Percentiles rank a stretch among this genome's conserved stretches.
phyloP scores from a whole-genome alignment of 495 filamentous ascomycete genomes.

The Penicillium longicatenatum region DNA sequence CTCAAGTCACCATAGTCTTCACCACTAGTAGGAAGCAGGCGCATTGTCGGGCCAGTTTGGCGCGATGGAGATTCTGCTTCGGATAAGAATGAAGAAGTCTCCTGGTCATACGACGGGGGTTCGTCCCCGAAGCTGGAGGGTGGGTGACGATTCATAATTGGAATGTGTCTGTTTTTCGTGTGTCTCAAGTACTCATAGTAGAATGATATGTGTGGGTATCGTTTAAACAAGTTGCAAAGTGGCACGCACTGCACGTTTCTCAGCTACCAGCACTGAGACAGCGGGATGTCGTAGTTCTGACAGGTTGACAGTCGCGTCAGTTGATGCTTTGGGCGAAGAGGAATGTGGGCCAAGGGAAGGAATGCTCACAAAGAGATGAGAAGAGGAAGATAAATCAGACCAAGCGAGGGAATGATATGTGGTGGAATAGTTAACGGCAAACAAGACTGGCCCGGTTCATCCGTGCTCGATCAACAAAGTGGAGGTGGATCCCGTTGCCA shows the following conservation, averaged over 20 bases:
- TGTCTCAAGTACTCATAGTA: slow-evolving; percentile 35
- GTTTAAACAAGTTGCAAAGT: neutral
- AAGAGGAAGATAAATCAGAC: slow-evolving; percentile 6
- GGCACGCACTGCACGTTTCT: neutral
- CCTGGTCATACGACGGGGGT: slow-evolving; percentile 44
- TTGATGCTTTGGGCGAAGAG: slow-evolving; percentile 4
- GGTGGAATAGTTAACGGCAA: neutral
- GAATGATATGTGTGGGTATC: neutral
- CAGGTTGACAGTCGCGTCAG: slow-evolving; percentile 13
- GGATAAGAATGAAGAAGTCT: slow-evolving; percentile 33
- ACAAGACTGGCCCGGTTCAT: slow-evolving; percentile 15
- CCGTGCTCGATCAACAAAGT: slow-evolving; percentile 28
- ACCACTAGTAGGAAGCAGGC: slow-evolving; percentile 58
- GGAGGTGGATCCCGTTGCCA: slow-evolving; percentile 32
- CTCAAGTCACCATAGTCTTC: slow-evolving; percentile 35
- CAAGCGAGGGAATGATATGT: slow-evolving; percentile 4
- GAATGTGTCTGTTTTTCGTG: slow-evolving; percentile 18
- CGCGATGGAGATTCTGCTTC: slow-evolving; percentile 36
- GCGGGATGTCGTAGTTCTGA: slow-evolving; percentile 4
- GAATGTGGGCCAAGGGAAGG: slow-evolving; percentile 17
- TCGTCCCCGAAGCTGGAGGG: slow-evolving; percentile 41
- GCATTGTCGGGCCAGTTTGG: slow-evolving; percentile 57
- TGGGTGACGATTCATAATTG: slow-evolving; percentile 37
- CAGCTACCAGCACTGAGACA: slow-evolving; percentile 10
- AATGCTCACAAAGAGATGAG: slow-evolving; percentile 5